Percentiles rank a stretch among this genome's conserved stretches.
Evolutionary conservation across 257 asterid genomes (phyloP).

Genomic region (Gynochthodes officinalis): DNA sequence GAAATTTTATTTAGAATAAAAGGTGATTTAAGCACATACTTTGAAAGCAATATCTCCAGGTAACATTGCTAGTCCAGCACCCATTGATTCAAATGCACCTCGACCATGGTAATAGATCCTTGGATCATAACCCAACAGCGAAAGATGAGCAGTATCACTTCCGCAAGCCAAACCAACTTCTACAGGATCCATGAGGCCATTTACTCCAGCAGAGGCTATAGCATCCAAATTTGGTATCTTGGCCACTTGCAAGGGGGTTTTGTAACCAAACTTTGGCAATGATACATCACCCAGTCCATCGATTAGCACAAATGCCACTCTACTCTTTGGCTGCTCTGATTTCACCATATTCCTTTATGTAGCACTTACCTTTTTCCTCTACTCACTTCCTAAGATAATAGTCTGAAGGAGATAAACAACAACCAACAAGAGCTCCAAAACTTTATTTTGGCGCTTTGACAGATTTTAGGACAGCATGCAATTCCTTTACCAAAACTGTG

Average conservation of each 20-base stretch:
- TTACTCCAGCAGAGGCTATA: conserved; percentile 82
- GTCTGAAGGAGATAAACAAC: background rate
- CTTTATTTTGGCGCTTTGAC: background rate
- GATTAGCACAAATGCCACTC: conserved; percentile 84
- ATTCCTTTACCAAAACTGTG: background rate
- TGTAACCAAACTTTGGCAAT: conserved; percentile 66
- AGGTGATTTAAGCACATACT: conserved; percentile 33
- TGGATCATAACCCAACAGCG: conserved; percentile 88
- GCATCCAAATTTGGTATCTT: conserved; percentile 70
- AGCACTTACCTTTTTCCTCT: background rate
- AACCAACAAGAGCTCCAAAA: background rate
- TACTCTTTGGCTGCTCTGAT: conserved; percentile 61
- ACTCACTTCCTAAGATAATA: background rate
- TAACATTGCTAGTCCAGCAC: conserved; percentile 93
- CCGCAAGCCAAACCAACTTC: conserved; percentile 96
- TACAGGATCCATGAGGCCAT: conserved; percentile 97
- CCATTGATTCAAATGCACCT: conserved; percentile 99
- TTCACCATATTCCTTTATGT: conserved; percentile 40
- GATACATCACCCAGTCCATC: conserved; percentile 97
- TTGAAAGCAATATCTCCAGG: conserved; percentile 97
- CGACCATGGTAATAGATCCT: conserved; percentile 90
- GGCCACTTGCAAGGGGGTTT: conserved; percentile 80
- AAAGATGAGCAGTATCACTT: conserved; percentile 97
- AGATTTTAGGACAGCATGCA: background rate
- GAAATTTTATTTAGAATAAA: background rate